A percentile compares a stretch with the other conserved stretches of the same genome.
Evolutionary conservation across 805 yeast genomes (phyloP).

Genomic region (Zygotorulaspora sp.): DNA sequence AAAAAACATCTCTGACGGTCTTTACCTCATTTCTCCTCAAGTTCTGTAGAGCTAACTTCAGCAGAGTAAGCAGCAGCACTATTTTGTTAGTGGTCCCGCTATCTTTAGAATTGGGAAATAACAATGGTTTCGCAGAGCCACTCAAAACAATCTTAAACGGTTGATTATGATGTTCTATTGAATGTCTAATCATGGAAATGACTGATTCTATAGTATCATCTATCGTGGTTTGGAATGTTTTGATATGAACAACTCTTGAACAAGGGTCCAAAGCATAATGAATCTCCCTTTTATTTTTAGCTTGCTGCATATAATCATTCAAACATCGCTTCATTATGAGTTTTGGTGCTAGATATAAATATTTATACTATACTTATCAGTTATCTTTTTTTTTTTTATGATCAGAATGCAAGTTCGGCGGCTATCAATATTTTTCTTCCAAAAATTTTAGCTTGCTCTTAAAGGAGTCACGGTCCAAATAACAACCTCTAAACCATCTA

Average conservation of each 20-base stretch:
- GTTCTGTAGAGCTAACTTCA: slow-evolving; percentile 14
- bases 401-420: slow-evolving; percentile 6
- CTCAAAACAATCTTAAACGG: slow-evolving; percentile 10
- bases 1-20: slow-evolving; percentile 52
- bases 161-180: slow-evolving; percentile 24
- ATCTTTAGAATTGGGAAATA: slow-evolving; percentile 15
- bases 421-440: slow-evolving; percentile 22
- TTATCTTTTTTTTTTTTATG: too few species aligned
- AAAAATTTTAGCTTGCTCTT: slow-evolving; percentile 51
- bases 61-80: slow-evolving; percentile 18
- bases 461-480: slow-evolving; percentile 66
- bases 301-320: slow-evolving; percentile 8
- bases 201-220: slow-evolving; percentile 12
- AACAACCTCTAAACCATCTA: slow-evolving; percentile 74
- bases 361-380: not conserved
- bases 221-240: slow-evolving; percentile 1
- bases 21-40: slow-evolving; percentile 9
- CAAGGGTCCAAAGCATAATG: slow-evolving; percentile 16
- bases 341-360: not conserved
- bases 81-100: slow-evolving; percentile 9
- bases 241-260: slow-evolving; percentile 16
- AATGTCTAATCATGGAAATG: slow-evolving; percentile 18
- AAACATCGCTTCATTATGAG: slow-evolving; percentile 7
- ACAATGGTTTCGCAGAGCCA: slow-evolving; percentile 3
- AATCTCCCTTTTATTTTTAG: slow-evolving; percentile 12